Evolutionary conservation across 2,329 filamentous ascomycete species (phyloP), one percentile per base, ranked within the genome.

Genomic region (Emergomyces orientalis): DNA sequence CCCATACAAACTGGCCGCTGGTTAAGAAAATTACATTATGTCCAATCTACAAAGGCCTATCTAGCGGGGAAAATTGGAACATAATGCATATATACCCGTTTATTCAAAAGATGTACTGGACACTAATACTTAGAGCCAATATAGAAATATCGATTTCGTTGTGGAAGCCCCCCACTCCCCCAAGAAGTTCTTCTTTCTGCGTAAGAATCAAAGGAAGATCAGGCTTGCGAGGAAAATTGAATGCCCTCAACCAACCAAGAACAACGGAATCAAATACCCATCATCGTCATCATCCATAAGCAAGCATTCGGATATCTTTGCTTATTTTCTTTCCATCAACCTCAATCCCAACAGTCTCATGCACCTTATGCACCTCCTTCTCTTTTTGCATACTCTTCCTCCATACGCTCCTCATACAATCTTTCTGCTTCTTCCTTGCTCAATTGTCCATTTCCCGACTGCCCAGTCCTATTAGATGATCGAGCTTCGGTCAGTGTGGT

Each of bases 301-400:
- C 34, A 37, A 3, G 2, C 37, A 39, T 39, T 39, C 13, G 34
- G 34, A 39, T 39, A 39, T 3, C 34, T 32, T 32, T 32, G 7
- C 32, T 32, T 32, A 37, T 11, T 8, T 37, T 37, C 9, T 11
- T 2, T 17, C 17, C 2, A 51, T n/a, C 47, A 51, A 8, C 47
- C 6, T 51, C 47, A 11, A 37, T 37, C 9, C 34, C 34, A 9
- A 39, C 37, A 39, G 4, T 19, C 22, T 56, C 34, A 76, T 68
- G 78, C 75, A 70, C 75, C 22, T 56, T n/a, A 76, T 68, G 78
- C 75, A 70, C 75, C 74, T 1, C 74, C 74, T 67, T 79, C 77
- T 59, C 77, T 67, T 74, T 78, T 77, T 63, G 76, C 75, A 69
- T 78, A 77, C 67, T 80, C 78, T 56, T 78, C 77, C 69, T 78